Evolutionary conservation across 257 asterid species (phyloP).

Genomic region (Capsicum pubescens): DNA sequence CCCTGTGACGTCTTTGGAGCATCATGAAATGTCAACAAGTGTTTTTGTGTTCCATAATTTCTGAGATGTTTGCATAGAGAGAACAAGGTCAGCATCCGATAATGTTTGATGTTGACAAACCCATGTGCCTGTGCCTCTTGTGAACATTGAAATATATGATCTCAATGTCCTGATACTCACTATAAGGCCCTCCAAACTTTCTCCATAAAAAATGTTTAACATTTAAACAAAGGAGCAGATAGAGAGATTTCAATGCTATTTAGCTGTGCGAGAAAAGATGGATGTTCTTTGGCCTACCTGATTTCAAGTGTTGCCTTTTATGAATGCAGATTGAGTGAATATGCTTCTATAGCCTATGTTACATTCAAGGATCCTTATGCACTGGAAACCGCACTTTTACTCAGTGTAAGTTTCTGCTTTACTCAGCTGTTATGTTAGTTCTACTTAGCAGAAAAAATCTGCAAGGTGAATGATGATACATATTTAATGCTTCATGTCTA

Average conservation of each 20-base stretch:
- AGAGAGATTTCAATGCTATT: not conserved
- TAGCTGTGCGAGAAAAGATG: not conserved
- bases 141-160: not conserved
- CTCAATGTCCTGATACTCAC: slow-evolving; percentile 3
- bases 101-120: not conserved
- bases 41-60: not conserved
- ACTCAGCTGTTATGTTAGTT: not conserved
- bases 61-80: not conserved
- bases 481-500: not conserved
- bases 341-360: slow-evolving; percentile 50
- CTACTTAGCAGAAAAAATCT: slow-evolving; percentile 10
- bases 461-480: not conserved
- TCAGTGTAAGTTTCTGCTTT: slow-evolving; percentile 50
- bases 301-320: slow-evolving; percentile 25
- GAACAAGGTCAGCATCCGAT: not conserved
- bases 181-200: not conserved
- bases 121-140: not conserved
- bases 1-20: not conserved
- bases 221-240: not conserved
- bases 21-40: not conserved
- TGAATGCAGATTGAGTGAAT: slow-evolving; percentile 50
- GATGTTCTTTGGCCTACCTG: not conserved
- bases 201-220: not conserved
- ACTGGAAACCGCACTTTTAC: slow-evolving; percentile 59
- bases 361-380: slow-evolving; percentile 62